Base-by-base conservation (phyloP, 2,329 filamentous ascomycete genomes). In the Botryosphaeria dothidea region DNA sequence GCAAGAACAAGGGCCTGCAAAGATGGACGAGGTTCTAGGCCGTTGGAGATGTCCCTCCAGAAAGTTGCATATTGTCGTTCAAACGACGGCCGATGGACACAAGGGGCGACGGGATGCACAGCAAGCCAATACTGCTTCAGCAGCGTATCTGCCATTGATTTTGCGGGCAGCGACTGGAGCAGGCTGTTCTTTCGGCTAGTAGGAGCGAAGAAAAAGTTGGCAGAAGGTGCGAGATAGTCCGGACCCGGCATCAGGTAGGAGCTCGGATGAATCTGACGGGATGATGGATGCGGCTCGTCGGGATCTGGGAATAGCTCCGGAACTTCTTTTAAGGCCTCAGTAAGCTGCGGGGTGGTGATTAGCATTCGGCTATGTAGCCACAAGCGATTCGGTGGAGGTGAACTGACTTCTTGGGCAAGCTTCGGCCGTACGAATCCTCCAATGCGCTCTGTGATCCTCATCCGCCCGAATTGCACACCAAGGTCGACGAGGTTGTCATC, bases 401-500 rank as follows among this genome's bases (percentile, higher is more conserved):
- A 21, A 72, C 80, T 68, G 79, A 91, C 86, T 81, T 92, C 90
- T 74, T 92, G 88, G 3, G 86, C 84, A 65, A 93, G 83, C 69
- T 88, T 87, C 2, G 90, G 90, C 51, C 90, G 82, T 48, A 90
- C 88, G 69, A 91, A 85, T 0, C 90, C 90, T 17, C 91, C 91
- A 68, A 93, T 86, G 41, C 90, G 83, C 71, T 93, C 90, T 2
- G 89, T 92, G 66, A 93, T 87, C 66, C 83, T 85, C 83, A 92
- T 85, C 73, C 86, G 90, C 1, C 90, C 90, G 66, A 93, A 82
- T 68, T 85, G 84, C 65, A 92, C 85, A 1, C 90, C 91, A 27
- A 93, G 79, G 75, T 93, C 91, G 68, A 90, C 84, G 51, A 92
- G 78, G 66, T 91, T 89, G 72, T 90, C 89, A 73, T 90, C 87